Percentiles rank a stretch among this genome's conserved stretches.
phyloP scores from a whole-genome alignment of 2,329 filamentous ascomycete genomes.

The Geosmithia flava region DNA sequence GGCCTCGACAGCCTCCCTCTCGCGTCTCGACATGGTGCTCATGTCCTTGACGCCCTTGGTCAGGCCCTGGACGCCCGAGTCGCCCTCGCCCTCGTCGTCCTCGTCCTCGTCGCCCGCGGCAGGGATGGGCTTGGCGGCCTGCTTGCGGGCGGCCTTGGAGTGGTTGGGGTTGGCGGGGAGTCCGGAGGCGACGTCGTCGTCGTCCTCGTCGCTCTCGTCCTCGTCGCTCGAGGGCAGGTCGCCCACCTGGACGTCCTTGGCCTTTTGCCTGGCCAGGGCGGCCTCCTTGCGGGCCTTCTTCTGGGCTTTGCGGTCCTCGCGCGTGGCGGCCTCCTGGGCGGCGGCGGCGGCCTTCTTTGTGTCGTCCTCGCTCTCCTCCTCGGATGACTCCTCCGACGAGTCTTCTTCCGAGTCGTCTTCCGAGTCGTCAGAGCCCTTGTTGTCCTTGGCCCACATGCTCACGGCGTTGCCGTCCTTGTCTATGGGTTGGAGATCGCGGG shows the following conservation, averaged over 20 bases:
- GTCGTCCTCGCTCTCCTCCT: slow-evolving; percentile 33
- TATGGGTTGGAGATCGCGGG: slow-evolving; percentile 75
- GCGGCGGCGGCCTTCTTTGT: slow-evolving; percentile 32
- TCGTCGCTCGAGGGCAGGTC: slow-evolving; percentile 67
- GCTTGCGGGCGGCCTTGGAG: slow-evolving; percentile 57
- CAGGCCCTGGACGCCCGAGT: slow-evolving; percentile 32
- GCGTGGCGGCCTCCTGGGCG: slow-evolving; percentile 34
- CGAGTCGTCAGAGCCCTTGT: slow-evolving; percentile 35
- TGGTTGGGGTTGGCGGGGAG: slow-evolving; percentile 92
- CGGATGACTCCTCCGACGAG: slow-evolving; percentile 35
- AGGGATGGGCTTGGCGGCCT: slow-evolving; percentile 21
- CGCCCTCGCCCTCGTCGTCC: slow-evolving; percentile 40
- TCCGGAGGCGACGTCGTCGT: slow-evolving; percentile 36
- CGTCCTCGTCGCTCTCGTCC: slow-evolving; percentile 32
- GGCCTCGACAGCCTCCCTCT: slow-evolving; percentile 69
- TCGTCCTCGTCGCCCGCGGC: slow-evolving; percentile 27
- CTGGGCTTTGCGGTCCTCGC: slow-evolving; percentile 76
- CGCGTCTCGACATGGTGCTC: slow-evolving; percentile 20
- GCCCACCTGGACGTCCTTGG: slow-evolving; percentile 63
- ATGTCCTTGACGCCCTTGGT: slow-evolving; percentile 45
- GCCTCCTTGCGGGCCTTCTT: slow-evolving; percentile 89
- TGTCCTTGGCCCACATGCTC: slow-evolving; percentile 65
- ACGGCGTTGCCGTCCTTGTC: slow-evolving; percentile 83
- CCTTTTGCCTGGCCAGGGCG: slow-evolving; percentile 65
- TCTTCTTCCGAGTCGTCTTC: slow-evolving; percentile 40